Evolutionary conservation across 2,329 filamentous ascomycete genomes (phyloP), one percentile per base, ranked within the genome.

Genomic region (Alternaria alternata): DNA sequence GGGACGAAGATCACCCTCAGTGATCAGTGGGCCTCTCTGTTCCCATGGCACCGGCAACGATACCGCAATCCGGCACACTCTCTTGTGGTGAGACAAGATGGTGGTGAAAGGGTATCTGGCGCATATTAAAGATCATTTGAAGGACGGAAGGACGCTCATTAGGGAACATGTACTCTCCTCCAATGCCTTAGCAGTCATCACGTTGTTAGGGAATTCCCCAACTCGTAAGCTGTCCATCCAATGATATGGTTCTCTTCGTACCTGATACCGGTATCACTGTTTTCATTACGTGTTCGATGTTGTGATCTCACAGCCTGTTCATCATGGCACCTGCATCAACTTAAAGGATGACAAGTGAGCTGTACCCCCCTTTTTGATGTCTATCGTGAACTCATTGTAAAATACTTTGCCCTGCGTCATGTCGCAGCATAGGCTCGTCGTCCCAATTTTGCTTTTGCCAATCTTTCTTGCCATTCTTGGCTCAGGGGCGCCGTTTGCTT

Each of bases 401-500:
- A 14, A 7, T 8, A 5, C 5, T 11, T 26, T 26, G 7, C 20
- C 20, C 6, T 42, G 20, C 18, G 7, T 26, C 32, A 7, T 49
- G 32, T 49, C 24, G 8, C 32, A 11, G 20, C 8, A 49, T 38
- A 38, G 46, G 20, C 42, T 26, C 16, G 20, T 2, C 20, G 20
- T 38, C 18, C 46, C 16, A 5, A 49, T 5, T 38, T 38, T 49
- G 20, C 32, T 49, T 49, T 38, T 49, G 46, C 32, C n/a, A 32
- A 49, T 18, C 32, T 7, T 7, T 26, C 32, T 32, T 26, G 32
- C 46, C 14, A 36, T 3, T n/a, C 46, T 49, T 49, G 46, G 46
- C 26, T 49, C 46, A 49, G 46, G 46, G 46, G 46, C 46, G 46
- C 14, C 20, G 2, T 38, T 49, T 49, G 46, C 46, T 49, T 49